These are phyloP conservation scores for Aspergillus homomorphus DNA, from an alignment of 495 filamentous ascomycete species.

Conservation along the genomic window DNA sequence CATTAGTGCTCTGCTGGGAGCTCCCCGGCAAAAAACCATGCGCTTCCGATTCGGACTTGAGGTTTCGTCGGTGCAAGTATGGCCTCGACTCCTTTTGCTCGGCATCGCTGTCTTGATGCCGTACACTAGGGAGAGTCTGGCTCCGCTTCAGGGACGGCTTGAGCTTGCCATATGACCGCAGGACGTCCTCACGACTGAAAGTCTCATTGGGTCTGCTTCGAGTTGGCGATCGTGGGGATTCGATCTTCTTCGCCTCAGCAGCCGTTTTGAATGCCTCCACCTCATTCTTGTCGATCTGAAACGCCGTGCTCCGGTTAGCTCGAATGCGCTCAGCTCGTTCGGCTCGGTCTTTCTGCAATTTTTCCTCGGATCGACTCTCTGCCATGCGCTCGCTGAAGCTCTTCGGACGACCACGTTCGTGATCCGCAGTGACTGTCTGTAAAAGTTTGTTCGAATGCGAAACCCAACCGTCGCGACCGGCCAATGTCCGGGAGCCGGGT, in stretches of 20 bases:
- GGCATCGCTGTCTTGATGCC: slow-evolving; percentile 20
- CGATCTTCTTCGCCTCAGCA: slow-evolving; percentile 44
- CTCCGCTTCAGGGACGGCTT: slow-evolving; percentile 45
- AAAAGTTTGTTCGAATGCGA: slow-evolving; percentile 25
- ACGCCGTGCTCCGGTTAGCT: slow-evolving; percentile 66
- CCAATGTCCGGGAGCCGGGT: slow-evolving; percentile 29
- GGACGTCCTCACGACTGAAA: slow-evolving; percentile 63
- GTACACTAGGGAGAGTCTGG: slow-evolving; percentile 48
- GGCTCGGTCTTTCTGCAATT: slow-evolving; percentile 44
- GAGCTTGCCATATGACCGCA: slow-evolving; percentile 42
- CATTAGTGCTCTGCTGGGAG: slow-evolving; percentile 16
- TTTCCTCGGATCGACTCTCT: slow-evolving; percentile 53
- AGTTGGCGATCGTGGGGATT: slow-evolving; percentile 38
- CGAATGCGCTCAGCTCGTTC: slow-evolving; percentile 53
- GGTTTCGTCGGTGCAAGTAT: slow-evolving; percentile 23
- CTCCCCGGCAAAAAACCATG: slow-evolving; percentile 14
- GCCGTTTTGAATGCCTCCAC: slow-evolving; percentile 62
- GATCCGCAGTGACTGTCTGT: slow-evolving; percentile 12
- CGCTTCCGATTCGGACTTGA: slow-evolving; percentile 33
- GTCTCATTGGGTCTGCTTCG: slow-evolving; percentile 45
- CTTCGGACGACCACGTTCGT: slow-evolving; percentile 41
- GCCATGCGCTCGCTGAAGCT: slow-evolving; percentile 88
- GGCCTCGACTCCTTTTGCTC: slow-evolving; percentile 19
- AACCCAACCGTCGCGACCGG: slow-evolving; percentile 22
- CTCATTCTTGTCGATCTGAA: slow-evolving; percentile 63